These are phyloP conservation scores for Apodospora peruviana DNA, from an alignment of 495 filamentous ascomycete genomes.

Conservation along the genomic window DNA sequence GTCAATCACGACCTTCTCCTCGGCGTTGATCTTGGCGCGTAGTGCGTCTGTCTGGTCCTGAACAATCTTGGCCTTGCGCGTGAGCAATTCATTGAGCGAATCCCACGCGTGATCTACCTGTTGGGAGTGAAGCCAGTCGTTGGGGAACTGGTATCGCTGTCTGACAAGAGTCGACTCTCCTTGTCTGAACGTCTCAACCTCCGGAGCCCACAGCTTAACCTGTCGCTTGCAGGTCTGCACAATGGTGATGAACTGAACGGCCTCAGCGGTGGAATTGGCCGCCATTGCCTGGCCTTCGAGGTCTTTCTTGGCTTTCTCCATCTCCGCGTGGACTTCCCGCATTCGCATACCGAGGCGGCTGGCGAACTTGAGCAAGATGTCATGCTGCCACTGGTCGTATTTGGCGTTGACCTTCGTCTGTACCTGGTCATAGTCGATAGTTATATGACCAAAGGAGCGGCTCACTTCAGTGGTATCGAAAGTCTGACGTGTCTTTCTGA, in stretches of 20 bases:
- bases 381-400: slow-evolving; percentile 99
- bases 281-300: slow-evolving; percentile 87
- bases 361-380: slow-evolving; percentile 90
- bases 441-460: slow-evolving; percentile 84
- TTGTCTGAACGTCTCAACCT: slow-evolving; percentile 91
- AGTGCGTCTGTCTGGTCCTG: slow-evolving; percentile 92
- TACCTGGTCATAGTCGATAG: slow-evolving; percentile 95
- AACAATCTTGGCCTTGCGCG: slow-evolving; percentile 86
- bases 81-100: slow-evolving; percentile 79
- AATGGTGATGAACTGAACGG: slow-evolving; percentile 95
- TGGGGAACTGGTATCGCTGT: slow-evolving; percentile 86
- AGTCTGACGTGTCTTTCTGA: slow-evolving; percentile 83
- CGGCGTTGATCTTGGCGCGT: slow-evolving; percentile 90
- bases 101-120: slow-evolving; percentile 94
- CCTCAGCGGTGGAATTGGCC: slow-evolving; percentile 88
- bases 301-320: slow-evolving; percentile 80
- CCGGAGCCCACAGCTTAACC: slow-evolving; percentile 87
- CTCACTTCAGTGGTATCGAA: slow-evolving; percentile 95
- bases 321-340: slow-evolving; percentile 80
- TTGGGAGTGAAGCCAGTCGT: slow-evolving; percentile 89
- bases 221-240: slow-evolving; percentile 94
- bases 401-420: slow-evolving; percentile 97
- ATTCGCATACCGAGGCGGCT: slow-evolving; percentile 81
- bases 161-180: slow-evolving; percentile 85
- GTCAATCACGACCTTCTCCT: slow-evolving; percentile 82